Conservation (phyloP, 805 yeast species). For the Sugiyamaella valdiviana region DNA sequence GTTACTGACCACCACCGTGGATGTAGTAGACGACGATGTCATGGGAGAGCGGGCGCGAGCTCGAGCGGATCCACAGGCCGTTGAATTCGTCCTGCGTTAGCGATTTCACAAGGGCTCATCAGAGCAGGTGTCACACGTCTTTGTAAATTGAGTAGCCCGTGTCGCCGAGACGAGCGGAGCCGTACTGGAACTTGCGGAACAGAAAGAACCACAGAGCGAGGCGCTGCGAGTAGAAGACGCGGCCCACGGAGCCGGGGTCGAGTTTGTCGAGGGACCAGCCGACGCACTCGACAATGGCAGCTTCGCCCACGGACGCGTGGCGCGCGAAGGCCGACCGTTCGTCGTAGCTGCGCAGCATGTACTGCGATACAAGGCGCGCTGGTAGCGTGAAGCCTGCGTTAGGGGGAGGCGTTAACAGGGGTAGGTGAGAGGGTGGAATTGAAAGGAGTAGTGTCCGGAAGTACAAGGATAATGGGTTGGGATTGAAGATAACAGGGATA, state of each 20-base stretch:
- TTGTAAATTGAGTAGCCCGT: constrained; percentile 13
- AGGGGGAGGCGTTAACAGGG: neutral
- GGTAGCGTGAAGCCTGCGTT: constrained; percentile 23
- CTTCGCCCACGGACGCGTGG: constrained; percentile 23
- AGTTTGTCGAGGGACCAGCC: constrained; percentile 24
- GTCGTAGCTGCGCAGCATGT: constrained; percentile 23
- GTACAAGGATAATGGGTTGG: no score
- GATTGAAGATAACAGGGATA: no score
- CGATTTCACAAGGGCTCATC: neutral
- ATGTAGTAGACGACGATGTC: constrained; percentile 42
- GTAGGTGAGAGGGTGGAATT: no score
- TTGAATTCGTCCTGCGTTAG: constrained; percentile 24
- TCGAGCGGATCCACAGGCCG: constrained; percentile 34
- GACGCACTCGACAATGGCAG: constrained; percentile 16
- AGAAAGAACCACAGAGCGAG: constrained; percentile 21
- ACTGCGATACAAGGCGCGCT: constrained; percentile 16
- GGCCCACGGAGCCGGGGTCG: constrained; percentile 20
- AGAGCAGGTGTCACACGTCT: constrained; percentile 1
- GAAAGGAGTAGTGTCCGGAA: neutral
- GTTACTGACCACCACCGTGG: constrained; percentile 37
- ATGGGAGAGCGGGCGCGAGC: constrained; percentile 26
- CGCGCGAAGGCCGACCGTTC: constrained; percentile 22
- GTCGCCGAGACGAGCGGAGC: constrained; percentile 30
- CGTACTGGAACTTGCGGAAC: constrained; percentile 27
- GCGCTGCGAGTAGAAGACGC: constrained; percentile 22